Evolutionary conservation across 495 filamentous ascomycete genomes (phyloP).

Genomic region (Glutinoglossum americanum): DNA sequence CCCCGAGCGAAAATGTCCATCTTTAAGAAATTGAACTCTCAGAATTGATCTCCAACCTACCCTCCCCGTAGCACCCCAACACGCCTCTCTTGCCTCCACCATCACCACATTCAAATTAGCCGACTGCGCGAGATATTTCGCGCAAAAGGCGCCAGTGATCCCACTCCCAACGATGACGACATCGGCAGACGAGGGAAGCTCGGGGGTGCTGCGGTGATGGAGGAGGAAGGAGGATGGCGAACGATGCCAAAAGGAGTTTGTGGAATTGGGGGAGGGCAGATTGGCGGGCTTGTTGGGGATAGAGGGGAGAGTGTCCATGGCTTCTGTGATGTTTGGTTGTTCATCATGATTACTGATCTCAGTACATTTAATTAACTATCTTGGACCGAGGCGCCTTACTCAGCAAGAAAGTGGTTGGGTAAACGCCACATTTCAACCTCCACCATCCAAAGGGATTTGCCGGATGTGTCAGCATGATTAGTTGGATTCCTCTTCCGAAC

Average conservation of each 20-base stretch:
- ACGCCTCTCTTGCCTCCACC: constrained; percentile 34
- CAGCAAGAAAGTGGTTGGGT: too few relatives aligned
- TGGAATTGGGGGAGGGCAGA: constrained; percentile 32
- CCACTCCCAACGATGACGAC: constrained; percentile 50
- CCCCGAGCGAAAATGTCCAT: not conserved
- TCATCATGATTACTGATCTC: too few relatives aligned
- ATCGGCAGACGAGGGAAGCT: constrained; percentile 33
- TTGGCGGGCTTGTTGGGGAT: constrained; percentile 12
- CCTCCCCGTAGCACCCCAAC: constrained; percentile 36
- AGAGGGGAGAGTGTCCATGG: too few relatives aligned
- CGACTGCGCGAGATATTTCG: constrained; percentile 9
- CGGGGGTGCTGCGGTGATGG: constrained; percentile 34
- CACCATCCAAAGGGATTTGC: too few relatives aligned
- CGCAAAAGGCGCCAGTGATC: constrained; percentile 40
- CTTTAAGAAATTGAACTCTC: too few relatives aligned
- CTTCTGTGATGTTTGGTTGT: too few relatives aligned
- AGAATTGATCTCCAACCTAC: constrained; percentile 18
- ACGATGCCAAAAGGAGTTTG: constrained; percentile 53
- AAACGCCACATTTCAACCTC: too few relatives aligned
- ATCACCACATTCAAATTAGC: constrained; percentile 20
- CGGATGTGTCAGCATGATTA: too few relatives aligned
- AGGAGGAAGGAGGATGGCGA: constrained; percentile 30
- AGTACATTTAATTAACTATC: too few relatives aligned
- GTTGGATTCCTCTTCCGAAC: too few relatives aligned
- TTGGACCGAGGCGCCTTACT: too few relatives aligned